Conservation (phyloP, 2,329 filamentous ascomycete species). For the Ceratocystiopsis brevicomis region DNA sequence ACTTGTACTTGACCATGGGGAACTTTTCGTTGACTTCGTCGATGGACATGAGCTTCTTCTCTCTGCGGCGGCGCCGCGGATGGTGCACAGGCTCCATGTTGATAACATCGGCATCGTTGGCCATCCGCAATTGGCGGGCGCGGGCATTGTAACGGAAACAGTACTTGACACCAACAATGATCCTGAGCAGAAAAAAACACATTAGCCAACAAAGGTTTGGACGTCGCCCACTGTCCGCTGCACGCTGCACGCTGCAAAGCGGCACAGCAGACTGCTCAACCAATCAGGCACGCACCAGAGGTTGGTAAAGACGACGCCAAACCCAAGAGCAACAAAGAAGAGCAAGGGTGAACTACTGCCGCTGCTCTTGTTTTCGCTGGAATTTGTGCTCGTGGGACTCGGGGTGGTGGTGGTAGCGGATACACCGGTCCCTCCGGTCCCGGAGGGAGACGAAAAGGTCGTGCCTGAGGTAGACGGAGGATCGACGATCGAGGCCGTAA, state of each 20-base stretch:
- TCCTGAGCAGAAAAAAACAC: slow-evolving; percentile 39
- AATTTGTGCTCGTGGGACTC: slow-evolving; percentile 4
- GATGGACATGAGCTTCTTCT: slow-evolving; percentile 98
- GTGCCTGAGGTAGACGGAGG: too few relatives aligned
- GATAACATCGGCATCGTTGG: slow-evolving; percentile 68
- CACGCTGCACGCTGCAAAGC: too few relatives aligned
- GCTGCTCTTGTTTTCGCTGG: not conserved
- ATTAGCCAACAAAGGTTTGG: not conserved
- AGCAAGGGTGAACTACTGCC: slow-evolving; percentile 27
- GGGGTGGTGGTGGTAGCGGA: not conserved
- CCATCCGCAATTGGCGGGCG: slow-evolving; percentile 60
- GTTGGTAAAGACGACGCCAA: slow-evolving; percentile 97
- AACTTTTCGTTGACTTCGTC: slow-evolving; percentile 98
- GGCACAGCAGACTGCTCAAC: too few relatives aligned
- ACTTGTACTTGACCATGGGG: slow-evolving; percentile 89
- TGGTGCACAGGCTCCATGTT: slow-evolving; percentile 70
- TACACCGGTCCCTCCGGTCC: not conserved
- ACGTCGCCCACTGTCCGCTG: not conserved
- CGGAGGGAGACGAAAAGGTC: not conserved
- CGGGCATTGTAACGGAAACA: slow-evolving; percentile 97
- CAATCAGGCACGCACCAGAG: slow-evolving; percentile 52
- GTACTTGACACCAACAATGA: slow-evolving; percentile 98
- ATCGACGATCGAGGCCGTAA: not conserved
- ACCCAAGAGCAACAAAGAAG: slow-evolving; percentile 45
- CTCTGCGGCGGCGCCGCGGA: slow-evolving; percentile 67